Evolutionary conservation across 306 rosid species (phyloP).

Genomic region (Quercus dentata): DNA sequence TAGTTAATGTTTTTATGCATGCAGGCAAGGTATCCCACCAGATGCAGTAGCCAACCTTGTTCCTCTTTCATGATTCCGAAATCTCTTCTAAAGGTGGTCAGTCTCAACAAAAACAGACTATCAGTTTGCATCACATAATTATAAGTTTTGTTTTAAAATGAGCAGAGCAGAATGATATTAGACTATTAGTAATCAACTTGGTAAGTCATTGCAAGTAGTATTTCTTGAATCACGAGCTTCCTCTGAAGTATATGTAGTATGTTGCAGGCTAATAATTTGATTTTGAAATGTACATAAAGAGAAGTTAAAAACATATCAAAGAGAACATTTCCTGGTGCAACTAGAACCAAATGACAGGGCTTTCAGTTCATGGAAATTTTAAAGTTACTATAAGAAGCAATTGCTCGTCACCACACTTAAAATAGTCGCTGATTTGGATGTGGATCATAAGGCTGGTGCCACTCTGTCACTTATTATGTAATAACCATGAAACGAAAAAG

Average conservation of each 20-base stretch:
- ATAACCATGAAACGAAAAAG: too few relatives aligned
- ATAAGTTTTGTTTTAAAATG: neutral
- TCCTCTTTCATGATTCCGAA: conserved; percentile 43
- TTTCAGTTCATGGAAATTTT: neutral
- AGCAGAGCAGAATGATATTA: neutral
- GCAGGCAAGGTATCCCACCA: neutral
- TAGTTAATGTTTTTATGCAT: too few relatives aligned
- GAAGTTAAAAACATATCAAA: neutral
- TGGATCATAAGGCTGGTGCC: neutral
- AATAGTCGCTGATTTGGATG: neutral
- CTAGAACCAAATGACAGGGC: neutral
- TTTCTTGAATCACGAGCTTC: too few relatives aligned
- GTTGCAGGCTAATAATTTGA: neutral
- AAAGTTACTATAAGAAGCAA: neutral
- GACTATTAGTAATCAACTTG: neutral
- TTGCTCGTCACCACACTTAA: neutral
- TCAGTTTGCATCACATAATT: neutral
- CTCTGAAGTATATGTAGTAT: too few relatives aligned
- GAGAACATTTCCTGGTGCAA: neutral
- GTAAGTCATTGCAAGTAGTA: neutral
- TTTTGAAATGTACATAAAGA: neutral
- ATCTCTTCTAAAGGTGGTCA: conserved; percentile 42
- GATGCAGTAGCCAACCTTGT: conserved; percentile 44
- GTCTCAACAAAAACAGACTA: conserved; percentile 42
- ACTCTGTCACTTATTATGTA: too few relatives aligned